Conservation (phyloP, 2,329 filamentous ascomycete genomes). For the Pseudopyricularia cyperi region DNA sequence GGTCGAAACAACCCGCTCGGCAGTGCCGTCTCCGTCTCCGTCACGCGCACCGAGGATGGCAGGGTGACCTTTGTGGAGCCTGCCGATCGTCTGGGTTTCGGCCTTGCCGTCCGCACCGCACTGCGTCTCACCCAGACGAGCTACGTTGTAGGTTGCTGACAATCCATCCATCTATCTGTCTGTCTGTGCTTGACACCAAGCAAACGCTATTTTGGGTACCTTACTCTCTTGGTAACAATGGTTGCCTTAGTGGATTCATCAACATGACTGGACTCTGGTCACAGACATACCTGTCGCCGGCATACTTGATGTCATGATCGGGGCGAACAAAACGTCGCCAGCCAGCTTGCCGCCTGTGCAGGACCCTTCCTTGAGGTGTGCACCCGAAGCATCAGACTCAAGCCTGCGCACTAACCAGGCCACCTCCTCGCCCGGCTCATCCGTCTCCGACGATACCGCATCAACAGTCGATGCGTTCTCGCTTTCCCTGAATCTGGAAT, state of each 20-base stretch:
- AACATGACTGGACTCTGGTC: constrained; percentile 41
- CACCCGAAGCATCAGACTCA: not conserved
- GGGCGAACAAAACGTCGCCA: constrained; percentile 11
- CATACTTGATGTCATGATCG: constrained; percentile 32
- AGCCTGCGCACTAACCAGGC: not conserved
- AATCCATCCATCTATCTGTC: not conserved
- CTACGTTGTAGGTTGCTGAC: constrained; percentile 20
- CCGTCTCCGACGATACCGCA: not conserved
- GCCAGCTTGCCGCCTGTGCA: not conserved
- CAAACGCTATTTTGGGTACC: not conserved
- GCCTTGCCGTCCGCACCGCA: constrained; percentile 37
- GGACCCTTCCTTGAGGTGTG: not conserved
- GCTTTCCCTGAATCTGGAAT: not conserved
- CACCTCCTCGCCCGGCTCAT: not conserved
- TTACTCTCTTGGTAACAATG: not conserved
- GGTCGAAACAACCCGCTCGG: constrained; percentile 12
- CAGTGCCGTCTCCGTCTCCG: constrained; percentile 23
- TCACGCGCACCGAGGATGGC: constrained; percentile 19
- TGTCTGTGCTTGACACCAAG: not conserved
- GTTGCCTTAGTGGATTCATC: constrained; percentile 31
- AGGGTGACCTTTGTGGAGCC: constrained; percentile 36
- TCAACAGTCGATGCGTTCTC: not conserved
- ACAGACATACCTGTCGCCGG: constrained; percentile 28
- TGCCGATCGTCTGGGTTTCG: constrained; percentile 33
- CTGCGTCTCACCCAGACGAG: constrained; percentile 31